Percentiles rank a stretch among this genome's conserved stretches.
These are phyloP conservation scores for Flaveria brownii DNA, from an alignment of 129 eudicot species.

Conservation along the genomic window DNA sequence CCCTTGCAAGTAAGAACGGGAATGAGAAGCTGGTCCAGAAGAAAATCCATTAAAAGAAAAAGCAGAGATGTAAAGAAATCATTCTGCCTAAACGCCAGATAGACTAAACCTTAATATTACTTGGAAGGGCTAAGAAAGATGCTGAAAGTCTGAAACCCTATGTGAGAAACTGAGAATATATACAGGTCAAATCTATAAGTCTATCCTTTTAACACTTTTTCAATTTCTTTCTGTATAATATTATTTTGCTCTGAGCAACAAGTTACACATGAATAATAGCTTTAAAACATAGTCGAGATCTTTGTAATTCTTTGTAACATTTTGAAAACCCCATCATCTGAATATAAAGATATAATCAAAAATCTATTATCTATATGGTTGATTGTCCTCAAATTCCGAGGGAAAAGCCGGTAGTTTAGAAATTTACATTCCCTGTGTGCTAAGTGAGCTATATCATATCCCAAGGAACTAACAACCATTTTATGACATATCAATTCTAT, in stretches of 20 bases:
- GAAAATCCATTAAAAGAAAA: background rate
- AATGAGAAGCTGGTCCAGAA: background rate
- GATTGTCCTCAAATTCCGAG: too few relatives aligned
- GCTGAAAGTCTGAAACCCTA: background rate
- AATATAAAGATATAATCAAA: background rate
- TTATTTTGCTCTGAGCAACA: background rate
- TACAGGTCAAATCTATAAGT: background rate
- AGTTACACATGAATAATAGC: background rate
- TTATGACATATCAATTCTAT: too few relatives aligned
- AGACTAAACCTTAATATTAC: background rate
- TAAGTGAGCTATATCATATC: too few relatives aligned
- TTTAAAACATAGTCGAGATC: background rate
- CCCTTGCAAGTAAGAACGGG: background rate
- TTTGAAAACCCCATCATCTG: background rate
- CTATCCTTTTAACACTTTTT: background rate
- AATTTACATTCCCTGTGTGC: too few relatives aligned
- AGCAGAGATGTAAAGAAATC: background rate
- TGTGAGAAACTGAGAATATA: background rate
- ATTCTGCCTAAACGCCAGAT: background rate
- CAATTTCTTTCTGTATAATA: background rate
- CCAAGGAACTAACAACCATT: too few relatives aligned
- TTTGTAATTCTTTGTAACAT: background rate
- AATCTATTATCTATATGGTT: too few relatives aligned
- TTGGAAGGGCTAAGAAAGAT: background rate
- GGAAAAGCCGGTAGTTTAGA: too few relatives aligned